Evolutionary conservation across 805 yeast species (phyloP).

Genomic region (Candida pseudofarinosa): DNA sequence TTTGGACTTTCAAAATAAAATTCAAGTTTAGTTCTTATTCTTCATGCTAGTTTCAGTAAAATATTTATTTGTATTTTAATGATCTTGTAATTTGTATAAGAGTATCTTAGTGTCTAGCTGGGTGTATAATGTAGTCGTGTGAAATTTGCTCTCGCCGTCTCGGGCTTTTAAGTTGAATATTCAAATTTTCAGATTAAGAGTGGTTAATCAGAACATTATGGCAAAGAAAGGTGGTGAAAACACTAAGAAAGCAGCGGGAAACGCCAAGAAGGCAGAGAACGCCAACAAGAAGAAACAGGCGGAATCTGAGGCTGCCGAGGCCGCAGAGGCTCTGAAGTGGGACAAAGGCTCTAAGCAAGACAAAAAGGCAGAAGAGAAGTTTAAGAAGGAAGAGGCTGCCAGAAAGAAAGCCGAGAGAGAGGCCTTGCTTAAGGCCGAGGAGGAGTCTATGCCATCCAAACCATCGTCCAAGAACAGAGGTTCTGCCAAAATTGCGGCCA

Average conservation of each 20-base stretch:
- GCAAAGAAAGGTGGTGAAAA: slow-evolving; percentile 49
- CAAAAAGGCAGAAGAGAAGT: slow-evolving; percentile 66
- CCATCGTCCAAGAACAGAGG: slow-evolving; percentile 60
- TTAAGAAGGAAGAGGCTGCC: slow-evolving; percentile 70
- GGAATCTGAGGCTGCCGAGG: slow-evolving; percentile 42
- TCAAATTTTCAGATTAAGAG: background rate
- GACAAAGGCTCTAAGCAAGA: slow-evolving; percentile 66
- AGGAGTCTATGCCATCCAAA: slow-evolving; percentile 57
- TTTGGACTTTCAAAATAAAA: background rate
- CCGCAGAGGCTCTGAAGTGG: slow-evolving; percentile 64
- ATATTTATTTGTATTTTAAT: background rate
- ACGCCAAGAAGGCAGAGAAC: slow-evolving; percentile 62
- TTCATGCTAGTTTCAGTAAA: background rate
- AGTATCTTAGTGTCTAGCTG: no score
- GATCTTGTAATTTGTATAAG: background rate
- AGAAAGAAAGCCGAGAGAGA: slow-evolving; percentile 82
- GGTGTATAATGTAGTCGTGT: background rate
- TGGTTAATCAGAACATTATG: slow-evolving; percentile 23
- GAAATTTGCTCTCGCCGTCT: background rate
- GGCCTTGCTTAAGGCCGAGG: slow-evolving; percentile 59
- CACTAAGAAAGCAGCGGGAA: slow-evolving; percentile 57
- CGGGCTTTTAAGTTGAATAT: background rate
- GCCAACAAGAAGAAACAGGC: slow-evolving; percentile 56
- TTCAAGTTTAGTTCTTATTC: slow-evolving; percentile 2
- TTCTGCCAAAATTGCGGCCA: slow-evolving; percentile 61